Conservation (phyloP, 306 rosid genomes). For the Casuarina equisetifolia region DNA sequence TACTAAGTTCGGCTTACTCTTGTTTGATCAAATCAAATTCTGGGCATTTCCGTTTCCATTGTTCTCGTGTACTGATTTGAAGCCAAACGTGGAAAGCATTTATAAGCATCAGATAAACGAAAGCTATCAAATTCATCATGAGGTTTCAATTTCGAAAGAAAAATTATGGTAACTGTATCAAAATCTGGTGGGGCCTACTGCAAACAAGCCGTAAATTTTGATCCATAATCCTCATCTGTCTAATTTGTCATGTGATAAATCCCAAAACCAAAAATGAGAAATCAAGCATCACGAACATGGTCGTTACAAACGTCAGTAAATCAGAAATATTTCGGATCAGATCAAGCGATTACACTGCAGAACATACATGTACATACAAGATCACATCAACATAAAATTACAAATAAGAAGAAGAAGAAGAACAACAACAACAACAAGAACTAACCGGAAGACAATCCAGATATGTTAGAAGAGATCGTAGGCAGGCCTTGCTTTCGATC, state of each 20-base stretch:
- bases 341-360: constrained; percentile 28
- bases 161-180: constrained; percentile 23
- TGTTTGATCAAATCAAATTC: constrained; percentile 8
- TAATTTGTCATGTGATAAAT: constrained; percentile 19
- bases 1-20: constrained; percentile 14
- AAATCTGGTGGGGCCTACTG: constrained; percentile 37
- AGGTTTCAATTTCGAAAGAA: constrained; percentile 33
- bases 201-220: constrained; percentile 12
- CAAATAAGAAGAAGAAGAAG: neutral
- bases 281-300: constrained; percentile 8
- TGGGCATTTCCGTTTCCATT: neutral
- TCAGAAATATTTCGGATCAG: constrained; percentile 48
- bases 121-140: constrained; percentile 27
- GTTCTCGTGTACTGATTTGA: constrained; percentile 1
- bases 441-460: constrained; percentile 81
- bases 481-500: constrained; percentile 52
- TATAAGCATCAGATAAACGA: constrained; percentile 23
- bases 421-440: neutral
- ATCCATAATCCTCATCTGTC: constrained; percentile 10
- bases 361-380: neutral
- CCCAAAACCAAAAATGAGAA: constrained; percentile 10
- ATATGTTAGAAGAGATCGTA: constrained; percentile 42
- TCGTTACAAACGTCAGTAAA: constrained; percentile 24
- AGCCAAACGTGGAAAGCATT: constrained; percentile 10
- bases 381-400: neutral